Conservation (phyloP, 495 filamentous ascomycete genomes). For the Cercophora samala region DNA sequence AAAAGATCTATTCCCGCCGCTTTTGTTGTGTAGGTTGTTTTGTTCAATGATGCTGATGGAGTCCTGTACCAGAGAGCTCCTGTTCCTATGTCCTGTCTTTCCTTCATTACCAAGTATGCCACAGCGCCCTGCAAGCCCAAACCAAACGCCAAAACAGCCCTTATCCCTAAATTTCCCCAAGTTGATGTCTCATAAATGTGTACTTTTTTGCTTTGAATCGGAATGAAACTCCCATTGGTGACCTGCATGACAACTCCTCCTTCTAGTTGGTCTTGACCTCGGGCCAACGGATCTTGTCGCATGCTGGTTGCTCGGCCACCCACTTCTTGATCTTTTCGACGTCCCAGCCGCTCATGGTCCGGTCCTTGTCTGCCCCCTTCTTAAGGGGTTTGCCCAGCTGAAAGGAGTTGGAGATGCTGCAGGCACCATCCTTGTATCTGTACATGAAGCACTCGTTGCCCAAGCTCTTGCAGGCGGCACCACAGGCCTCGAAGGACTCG, state of each 20-base stretch:
- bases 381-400: slow-evolving; percentile 34
- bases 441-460: slow-evolving; percentile 39
- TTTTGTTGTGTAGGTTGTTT: neutral
- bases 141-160: neutral
- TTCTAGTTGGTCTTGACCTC: slow-evolving; percentile 15
- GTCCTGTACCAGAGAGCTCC: neutral
- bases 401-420: slow-evolving; percentile 31
- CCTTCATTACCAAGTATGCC: neutral
- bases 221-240: neutral
- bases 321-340: slow-evolving; percentile 35
- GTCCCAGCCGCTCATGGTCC: slow-evolving; percentile 39
- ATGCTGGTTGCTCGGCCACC: slow-evolving; percentile 29
- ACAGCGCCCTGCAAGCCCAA: neutral
- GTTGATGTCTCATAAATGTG: neutral
- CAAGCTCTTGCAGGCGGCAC: slow-evolving; percentile 40
- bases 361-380: slow-evolving; percentile 18
- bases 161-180: neutral
- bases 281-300: slow-evolving; percentile 36
- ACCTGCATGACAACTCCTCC: neutral
- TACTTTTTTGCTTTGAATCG: neutral
- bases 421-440: slow-evolving; percentile 33
- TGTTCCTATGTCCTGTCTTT: neutral
- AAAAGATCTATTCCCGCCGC: neutral
- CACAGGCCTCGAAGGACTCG: slow-evolving; percentile 42
- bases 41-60: neutral